phyloP scores from a whole-genome alignment of 306 rosid genomes.

The Boehmeria nivea region DNA sequence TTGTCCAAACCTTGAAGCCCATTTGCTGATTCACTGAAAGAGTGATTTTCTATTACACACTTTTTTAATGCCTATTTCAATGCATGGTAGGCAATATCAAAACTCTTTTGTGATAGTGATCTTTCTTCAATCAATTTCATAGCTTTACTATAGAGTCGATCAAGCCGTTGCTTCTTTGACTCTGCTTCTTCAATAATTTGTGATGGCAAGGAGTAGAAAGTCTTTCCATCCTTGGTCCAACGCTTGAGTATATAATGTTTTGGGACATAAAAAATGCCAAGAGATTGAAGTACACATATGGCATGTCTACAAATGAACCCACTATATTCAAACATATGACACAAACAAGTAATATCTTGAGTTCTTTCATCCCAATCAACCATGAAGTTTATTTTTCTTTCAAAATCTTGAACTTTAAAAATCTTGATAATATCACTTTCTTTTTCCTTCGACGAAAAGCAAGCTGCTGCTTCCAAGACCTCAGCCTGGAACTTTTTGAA shows the following conservation, averaged over 20 bases:
- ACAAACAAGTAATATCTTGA: neutral
- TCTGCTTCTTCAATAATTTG: no score
- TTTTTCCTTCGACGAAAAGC: conserved; percentile 36
- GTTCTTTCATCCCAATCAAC: neutral
- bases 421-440: conserved; percentile 21
- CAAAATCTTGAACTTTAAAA: conserved; percentile 9
- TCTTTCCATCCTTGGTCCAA: neutral
- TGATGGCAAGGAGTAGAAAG: no score
- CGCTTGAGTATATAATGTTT: neutral
- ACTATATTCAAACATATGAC: neutral
- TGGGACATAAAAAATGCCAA: neutral
- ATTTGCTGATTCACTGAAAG: no score
- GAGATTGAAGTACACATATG: neutral
- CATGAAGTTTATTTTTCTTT: no score
- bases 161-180: no score
- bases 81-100: no score
- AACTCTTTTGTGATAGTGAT: no score
- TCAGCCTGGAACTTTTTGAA: conserved; percentile 45
- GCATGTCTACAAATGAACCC: neutral
- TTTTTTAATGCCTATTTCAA: no score
- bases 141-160: no score
- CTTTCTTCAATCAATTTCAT: no score
- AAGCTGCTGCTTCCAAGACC: conserved; percentile 47
- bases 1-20: no score
- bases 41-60: no score